A percentile compares a stretch with the other conserved stretches of the same genome.
phyloP scores from a whole-genome alignment of 306 rosid genomes.

The Quercus alba region DNA sequence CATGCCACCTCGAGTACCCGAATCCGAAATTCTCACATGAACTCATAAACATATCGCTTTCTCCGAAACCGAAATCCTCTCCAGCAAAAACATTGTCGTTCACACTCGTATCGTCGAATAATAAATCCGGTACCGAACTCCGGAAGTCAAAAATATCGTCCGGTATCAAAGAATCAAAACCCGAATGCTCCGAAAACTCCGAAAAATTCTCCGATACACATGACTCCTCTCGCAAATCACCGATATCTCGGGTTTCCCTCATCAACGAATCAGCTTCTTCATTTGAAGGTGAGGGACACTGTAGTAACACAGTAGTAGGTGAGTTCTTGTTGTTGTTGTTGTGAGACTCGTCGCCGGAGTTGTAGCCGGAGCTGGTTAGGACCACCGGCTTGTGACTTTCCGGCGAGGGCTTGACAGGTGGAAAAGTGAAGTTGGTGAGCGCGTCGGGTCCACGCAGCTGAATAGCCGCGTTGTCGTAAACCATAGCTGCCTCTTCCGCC shows the following conservation, averaged over 20 bases:
- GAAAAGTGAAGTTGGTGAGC: slow-evolving; percentile 71
- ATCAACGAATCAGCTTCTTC: slow-evolving; percentile 55
- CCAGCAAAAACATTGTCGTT: slow-evolving; percentile 14
- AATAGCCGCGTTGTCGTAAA: slow-evolving; percentile 93
- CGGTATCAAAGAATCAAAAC: slow-evolving; percentile 43
- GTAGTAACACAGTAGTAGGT: slow-evolving; percentile 76
- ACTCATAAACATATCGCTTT: slow-evolving; percentile 16
- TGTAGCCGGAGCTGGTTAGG: slow-evolving; percentile 19
- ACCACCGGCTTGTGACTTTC: slow-evolving; percentile 5
- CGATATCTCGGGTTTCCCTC: not conserved
- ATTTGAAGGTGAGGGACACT: slow-evolving; percentile 38
- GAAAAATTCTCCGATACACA: slow-evolving; percentile 42
- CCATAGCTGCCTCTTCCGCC: slow-evolving; percentile 94
- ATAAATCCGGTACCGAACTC: slow-evolving; percentile 33
- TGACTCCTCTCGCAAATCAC: slow-evolving; percentile 32
- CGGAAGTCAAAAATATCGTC: slow-evolving; percentile 51
- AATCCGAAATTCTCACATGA: slow-evolving; percentile 44
- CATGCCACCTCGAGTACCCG: slow-evolving; percentile 27
- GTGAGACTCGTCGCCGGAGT: slow-evolving; percentile 55
- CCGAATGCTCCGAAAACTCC: slow-evolving; percentile 21
- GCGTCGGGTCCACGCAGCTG: slow-evolving; percentile 91
- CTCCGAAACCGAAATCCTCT: slow-evolving; percentile 9
- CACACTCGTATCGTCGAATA: slow-evolving; percentile 28
- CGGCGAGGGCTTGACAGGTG: slow-evolving; percentile 26
- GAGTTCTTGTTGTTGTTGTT: slow-evolving; percentile 39